A percentile compares a stretch with the other conserved stretches of the same genome.
Conservation (phyloP, 352 stramenopile genomes). For the Pythium graminicola region DNA sequence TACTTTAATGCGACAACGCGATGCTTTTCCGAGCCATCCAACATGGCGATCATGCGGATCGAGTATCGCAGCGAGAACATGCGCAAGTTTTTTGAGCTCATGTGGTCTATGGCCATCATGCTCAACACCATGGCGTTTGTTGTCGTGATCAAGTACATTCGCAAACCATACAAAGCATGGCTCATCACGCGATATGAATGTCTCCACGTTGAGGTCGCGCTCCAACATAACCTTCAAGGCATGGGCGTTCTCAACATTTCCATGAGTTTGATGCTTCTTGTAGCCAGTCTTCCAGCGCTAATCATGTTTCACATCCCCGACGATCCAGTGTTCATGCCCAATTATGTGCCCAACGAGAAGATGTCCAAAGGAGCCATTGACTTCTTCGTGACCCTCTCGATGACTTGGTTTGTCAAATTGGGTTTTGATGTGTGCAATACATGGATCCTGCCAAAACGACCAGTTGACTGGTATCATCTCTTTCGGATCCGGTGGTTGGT, state of each 20-base stretch:
- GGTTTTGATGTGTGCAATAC: conserved; percentile 40
- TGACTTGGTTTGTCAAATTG: conserved; percentile 47
- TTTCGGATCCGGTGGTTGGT: conserved; percentile 31
- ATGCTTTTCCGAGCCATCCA: conserved; percentile 33
- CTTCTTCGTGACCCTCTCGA: conserved; percentile 38
- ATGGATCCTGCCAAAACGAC: conserved; percentile 24
- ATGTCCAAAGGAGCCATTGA: conserved; percentile 17
- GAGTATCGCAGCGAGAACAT: conserved; percentile 25
- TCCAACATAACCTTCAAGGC: conserved; percentile 39
- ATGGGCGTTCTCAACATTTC: conserved; percentile 41
- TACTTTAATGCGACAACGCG: conserved; percentile 24
- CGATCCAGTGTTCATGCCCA: conserved; percentile 28
- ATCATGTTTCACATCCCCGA: conserved; percentile 30
- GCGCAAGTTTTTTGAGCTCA: conserved; percentile 36
- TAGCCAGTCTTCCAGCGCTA: conserved; percentile 27
- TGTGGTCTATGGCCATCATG: conserved; percentile 36
- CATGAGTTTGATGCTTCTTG: conserved; percentile 31
- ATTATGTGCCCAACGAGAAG: conserved; percentile 12
- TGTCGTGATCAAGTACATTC: conserved; percentile 40
- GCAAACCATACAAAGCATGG: conserved; percentile 31
- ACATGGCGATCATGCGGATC: conserved; percentile 13
- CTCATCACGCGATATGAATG: conserved; percentile 30
- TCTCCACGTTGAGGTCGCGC: conserved; percentile 30
- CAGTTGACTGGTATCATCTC: conserved; percentile 28
- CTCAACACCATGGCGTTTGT: conserved; percentile 44